Evolutionary conservation across 768 basidiomycete genomes (phyloP).

Genomic region (Tephrocybe sp.): DNA sequence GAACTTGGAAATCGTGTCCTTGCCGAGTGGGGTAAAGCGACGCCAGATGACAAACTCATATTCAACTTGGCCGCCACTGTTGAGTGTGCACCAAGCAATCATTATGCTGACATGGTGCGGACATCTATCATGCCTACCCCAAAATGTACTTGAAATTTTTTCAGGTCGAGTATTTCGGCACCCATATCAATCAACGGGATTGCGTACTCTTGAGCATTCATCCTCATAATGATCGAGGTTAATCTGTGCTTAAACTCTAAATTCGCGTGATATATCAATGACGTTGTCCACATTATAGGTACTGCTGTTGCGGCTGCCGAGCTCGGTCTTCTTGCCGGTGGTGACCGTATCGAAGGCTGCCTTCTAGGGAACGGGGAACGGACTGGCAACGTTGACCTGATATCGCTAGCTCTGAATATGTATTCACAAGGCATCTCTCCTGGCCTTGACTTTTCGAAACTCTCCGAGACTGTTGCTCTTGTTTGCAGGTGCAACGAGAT

Average conservation of each 20-base stretch:
- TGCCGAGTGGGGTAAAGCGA: conserved; percentile 67
- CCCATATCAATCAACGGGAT: conserved; percentile 69
- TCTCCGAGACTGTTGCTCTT: conserved; percentile 70
- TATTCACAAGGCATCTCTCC: conserved; percentile 84
- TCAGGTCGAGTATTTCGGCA: conserved; percentile 77
- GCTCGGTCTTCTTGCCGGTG: conserved; percentile 75
- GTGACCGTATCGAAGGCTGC: conserved; percentile 82
- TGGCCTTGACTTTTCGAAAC: conserved; percentile 71
- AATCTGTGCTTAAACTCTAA: conserved; percentile 9
- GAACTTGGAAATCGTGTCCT: conserved; percentile 77
- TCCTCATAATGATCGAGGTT: conserved; percentile 81
- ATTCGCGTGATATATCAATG: not conserved
- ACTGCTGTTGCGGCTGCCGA: conserved; percentile 81
- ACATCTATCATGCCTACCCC: not conserved
- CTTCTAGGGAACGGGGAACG: conserved; percentile 86
- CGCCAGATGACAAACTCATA: conserved; percentile 66
- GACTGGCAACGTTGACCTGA: conserved; percentile 84
- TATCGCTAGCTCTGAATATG: conserved; percentile 78
- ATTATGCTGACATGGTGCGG: conserved; percentile 77
- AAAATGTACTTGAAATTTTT: not conserved
- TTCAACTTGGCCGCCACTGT: conserved; percentile 87
- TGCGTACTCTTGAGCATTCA: conserved; percentile 73
- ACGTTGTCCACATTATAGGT: conserved; percentile 32
- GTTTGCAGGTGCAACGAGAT: conserved; percentile 82
- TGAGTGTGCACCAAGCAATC: conserved; percentile 81